Conservation (phyloP, 1,139 yeast genomes). For the Geotrichum phurueaensis region DNA sequence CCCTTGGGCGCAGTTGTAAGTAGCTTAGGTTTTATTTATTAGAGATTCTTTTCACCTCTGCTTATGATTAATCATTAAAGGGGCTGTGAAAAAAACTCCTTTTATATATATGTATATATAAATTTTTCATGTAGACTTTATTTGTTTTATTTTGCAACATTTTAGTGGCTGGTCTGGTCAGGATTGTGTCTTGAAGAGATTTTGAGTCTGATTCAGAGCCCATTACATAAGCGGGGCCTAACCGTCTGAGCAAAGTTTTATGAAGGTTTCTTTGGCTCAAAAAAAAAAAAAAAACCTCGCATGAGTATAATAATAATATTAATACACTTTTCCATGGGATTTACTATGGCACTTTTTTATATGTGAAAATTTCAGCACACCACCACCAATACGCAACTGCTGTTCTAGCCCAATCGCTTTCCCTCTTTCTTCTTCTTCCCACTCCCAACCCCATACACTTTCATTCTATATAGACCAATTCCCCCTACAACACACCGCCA, state of each 20-base stretch:
- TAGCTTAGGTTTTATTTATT: too few species aligned
- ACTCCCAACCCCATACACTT: not conserved
- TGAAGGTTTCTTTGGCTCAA: not conserved
- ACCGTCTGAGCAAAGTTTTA: not conserved
- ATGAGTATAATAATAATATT: too few species aligned
- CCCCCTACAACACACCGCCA: not conserved
- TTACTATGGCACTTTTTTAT: too few species aligned
- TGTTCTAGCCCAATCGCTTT: not conserved
- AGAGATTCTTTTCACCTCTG: too few species aligned
- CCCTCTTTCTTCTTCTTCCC: not conserved
- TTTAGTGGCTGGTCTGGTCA: not conserved
- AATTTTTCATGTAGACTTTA: not conserved
- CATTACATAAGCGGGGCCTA: not conserved
- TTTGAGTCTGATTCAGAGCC: not conserved
- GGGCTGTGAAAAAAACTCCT: not conserved
- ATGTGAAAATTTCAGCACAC: not conserved
- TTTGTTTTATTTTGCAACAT: not conserved
- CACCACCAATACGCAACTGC: not conserved
- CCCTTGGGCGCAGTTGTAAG: not conserved
- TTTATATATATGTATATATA: too few species aligned
- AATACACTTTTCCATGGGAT: not conserved
- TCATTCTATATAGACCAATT: not conserved
- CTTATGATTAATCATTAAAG: too few species aligned
- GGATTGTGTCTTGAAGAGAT: too few species aligned
- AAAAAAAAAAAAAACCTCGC: not conserved